Conservation (phyloP, 164 flowering plant genomes). For the Nelumbo lutea region DNA sequence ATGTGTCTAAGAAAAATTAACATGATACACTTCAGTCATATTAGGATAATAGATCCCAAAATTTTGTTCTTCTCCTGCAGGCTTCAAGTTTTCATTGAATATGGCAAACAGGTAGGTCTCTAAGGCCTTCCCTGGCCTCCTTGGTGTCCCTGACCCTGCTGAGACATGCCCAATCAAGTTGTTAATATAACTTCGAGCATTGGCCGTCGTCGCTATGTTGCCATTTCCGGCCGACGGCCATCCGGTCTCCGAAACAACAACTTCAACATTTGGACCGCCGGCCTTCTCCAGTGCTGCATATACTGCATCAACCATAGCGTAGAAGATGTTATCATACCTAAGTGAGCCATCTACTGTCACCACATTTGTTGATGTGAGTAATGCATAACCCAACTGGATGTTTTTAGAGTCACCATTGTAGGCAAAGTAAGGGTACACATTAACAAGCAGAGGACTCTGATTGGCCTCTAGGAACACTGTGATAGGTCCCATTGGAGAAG, state of each 20-base stretch:
- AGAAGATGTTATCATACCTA: slow-evolving; percentile 9
- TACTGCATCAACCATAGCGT: slow-evolving; percentile 7
- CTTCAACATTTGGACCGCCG: neutral
- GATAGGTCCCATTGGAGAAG: slow-evolving; percentile 1
- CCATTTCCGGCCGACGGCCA: slow-evolving; percentile 17
- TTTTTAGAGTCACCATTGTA: neutral
- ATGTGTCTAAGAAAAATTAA: neutral
- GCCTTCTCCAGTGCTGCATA: slow-evolving; percentile 11
- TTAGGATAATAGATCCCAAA: slow-evolving; percentile 8
- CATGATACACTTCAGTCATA: slow-evolving; percentile 16
- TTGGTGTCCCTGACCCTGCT: slow-evolving; percentile 5
- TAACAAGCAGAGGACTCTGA: slow-evolving; percentile 6
- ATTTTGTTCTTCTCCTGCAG: slow-evolving; percentile 4
- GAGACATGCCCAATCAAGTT: slow-evolving; percentile 1
- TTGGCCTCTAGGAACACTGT: neutral
- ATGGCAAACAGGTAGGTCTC: slow-evolving; percentile 12
- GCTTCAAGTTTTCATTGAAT: slow-evolving; percentile 15
- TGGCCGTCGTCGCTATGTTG: slow-evolving; percentile 1
- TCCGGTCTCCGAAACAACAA: slow-evolving; percentile 9
- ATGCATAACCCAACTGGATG: slow-evolving; percentile 1
- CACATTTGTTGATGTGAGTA: neutral
- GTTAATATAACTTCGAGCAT: slow-evolving; percentile 2
- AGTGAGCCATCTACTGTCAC: neutral
- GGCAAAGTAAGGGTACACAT: slow-evolving; percentile 13
- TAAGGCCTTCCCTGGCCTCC: slow-evolving; percentile 3